Evolutionary conservation across 2,329 filamentous ascomycete species (phyloP).

Genomic region (Venturia nashicola): DNA sequence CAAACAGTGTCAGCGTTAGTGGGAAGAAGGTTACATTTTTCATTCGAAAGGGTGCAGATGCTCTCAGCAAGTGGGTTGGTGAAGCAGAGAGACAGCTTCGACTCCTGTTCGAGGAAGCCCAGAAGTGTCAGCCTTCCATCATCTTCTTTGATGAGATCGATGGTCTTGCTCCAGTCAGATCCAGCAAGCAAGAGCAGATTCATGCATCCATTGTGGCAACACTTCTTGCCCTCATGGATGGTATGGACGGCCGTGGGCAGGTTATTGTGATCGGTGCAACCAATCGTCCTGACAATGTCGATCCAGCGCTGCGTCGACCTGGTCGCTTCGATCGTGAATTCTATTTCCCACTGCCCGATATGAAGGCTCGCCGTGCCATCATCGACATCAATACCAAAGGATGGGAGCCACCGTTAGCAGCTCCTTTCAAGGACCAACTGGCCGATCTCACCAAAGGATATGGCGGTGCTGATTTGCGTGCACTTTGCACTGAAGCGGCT

Average conservation of each 20-base stretch:
- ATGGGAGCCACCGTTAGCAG: conserved; percentile 68
- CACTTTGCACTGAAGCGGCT: conserved; percentile 89
- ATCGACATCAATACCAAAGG: conserved; percentile 91
- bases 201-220: conserved; percentile 96
- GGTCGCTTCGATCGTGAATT: conserved; percentile 96
- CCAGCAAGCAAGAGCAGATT: conserved; percentile 97
- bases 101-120: conserved; percentile 86
- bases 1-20: conserved; percentile 78
- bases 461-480: conserved; percentile 86
- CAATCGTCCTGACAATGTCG: conserved; percentile 90
- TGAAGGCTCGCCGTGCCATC: conserved; percentile 69
- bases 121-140: conserved; percentile 93
- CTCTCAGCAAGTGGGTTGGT: conserved; percentile 96
- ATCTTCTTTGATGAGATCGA: conserved; percentile 99
- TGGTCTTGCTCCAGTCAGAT: conserved; percentile 86
- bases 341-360: conserved; percentile 86
- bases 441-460: conserved; percentile 90
- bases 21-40: conserved; percentile 97
- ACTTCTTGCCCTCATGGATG: conserved; percentile 87
- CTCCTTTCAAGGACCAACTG: conserved; percentile 69
- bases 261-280: conserved; percentile 99
- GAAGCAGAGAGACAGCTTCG: conserved; percentile 93
- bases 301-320: conserved; percentile 85
- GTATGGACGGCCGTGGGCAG: conserved; percentile 95
- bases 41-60: conserved; percentile 98